These are phyloP conservation scores for Starmerella tilneyi DNA, from an alignment of 805 yeast genomes.

Conservation along the genomic window DNA sequence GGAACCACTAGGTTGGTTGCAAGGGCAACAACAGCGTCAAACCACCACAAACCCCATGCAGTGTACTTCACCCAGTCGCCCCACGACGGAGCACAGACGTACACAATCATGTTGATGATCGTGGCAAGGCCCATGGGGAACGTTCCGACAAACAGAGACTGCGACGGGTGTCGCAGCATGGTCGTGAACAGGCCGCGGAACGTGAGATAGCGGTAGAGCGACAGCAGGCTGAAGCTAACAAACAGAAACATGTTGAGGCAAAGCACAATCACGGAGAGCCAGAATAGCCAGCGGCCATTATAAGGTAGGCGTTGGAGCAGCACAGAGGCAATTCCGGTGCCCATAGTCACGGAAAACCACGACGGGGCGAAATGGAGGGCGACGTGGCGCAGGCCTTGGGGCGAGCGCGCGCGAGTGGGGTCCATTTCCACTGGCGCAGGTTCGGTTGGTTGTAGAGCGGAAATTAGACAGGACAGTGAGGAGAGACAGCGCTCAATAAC, in stretches of 20 bases:
- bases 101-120: neutral
- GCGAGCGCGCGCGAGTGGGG: neutral
- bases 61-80: neutral
- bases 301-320: constrained; percentile 1
- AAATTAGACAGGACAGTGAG: too few relatives aligned
- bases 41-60: constrained; percentile 7
- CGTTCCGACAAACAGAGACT: constrained; percentile 5
- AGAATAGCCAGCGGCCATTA: constrained; percentile 1
- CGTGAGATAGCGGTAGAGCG: neutral
- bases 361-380: constrained; percentile 8
- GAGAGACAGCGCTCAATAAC: too few relatives aligned
- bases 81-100: neutral
- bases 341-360: constrained; percentile 7
- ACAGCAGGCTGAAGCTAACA: neutral
- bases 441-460: too few relatives aligned
- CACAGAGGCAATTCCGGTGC: constrained; percentile 5
- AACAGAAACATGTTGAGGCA: constrained; percentile 2
- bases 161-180: constrained; percentile 1
- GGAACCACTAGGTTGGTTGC: neutral
- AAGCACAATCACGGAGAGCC: neutral
- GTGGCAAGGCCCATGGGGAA: constrained; percentile 8
- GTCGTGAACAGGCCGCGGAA: constrained; percentile 1
- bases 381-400: neutral
- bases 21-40: neutral
- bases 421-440: too few relatives aligned